Percentiles rank a stretch among this genome's conserved stretches.
These are phyloP conservation scores for Huiozyma sinensis DNA, from an alignment of 805 yeast species.

Conservation along the genomic window DNA sequence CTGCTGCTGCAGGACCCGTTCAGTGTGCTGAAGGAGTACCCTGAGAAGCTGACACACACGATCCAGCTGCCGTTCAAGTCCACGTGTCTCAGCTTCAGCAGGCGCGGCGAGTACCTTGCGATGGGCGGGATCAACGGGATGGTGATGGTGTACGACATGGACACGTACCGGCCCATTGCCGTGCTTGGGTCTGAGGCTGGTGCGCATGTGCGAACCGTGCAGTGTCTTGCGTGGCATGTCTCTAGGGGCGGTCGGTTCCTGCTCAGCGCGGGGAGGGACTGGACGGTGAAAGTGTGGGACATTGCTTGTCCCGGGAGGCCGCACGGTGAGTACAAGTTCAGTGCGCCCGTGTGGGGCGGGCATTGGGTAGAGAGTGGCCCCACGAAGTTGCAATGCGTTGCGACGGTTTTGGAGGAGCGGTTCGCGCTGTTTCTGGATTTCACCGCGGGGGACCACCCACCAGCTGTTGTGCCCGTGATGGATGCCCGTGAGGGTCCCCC, in stretches of 20 bases:
- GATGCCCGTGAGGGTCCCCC: conserved; percentile 1
- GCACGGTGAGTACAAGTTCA: conserved; percentile 40
- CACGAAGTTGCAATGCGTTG: conserved; percentile 37
- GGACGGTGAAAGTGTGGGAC: conserved; percentile 79
- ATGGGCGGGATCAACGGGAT: conserved; percentile 69
- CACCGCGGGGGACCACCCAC: background rate
- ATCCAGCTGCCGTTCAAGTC: conserved; percentile 51
- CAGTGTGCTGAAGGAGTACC: conserved; percentile 83
- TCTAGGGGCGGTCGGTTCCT: conserved; percentile 49
- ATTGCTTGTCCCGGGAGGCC: conserved; percentile 32
- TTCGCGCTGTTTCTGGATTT: conserved; percentile 31
- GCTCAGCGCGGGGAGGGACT: conserved; percentile 67
- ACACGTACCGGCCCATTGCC: conserved; percentile 35
- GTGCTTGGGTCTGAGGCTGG: conserved; percentile 38
- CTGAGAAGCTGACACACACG: conserved; percentile 69
- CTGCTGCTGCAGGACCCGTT: conserved; percentile 80
- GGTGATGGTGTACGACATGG: conserved; percentile 62
- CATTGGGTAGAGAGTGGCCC: conserved; percentile 13
- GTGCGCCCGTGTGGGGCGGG: conserved; percentile 61
- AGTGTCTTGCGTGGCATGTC: conserved; percentile 54
- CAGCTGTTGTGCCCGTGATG: background rate
- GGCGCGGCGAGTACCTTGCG: conserved; percentile 78
- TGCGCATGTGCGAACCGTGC: conserved; percentile 64
- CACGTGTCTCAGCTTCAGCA: conserved; percentile 56
- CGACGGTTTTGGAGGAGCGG: conserved; percentile 52